Evolutionary conservation across 129 eudicot genomes (phyloP), one percentile per base, ranked within the genome.

Genomic region (Logfia minima): DNA sequence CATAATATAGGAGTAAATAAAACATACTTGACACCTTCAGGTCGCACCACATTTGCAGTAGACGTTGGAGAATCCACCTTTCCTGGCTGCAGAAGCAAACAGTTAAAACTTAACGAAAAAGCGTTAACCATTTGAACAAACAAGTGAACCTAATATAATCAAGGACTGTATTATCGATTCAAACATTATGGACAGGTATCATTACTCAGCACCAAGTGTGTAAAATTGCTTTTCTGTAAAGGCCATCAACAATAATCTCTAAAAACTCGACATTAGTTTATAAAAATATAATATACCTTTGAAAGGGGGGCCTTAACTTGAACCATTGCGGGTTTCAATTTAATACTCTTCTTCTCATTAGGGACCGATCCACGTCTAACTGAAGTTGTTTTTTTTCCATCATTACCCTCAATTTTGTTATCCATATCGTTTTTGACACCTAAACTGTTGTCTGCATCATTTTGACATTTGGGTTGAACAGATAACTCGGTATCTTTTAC

Each of bases 21-120:
- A 76, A 85, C 98, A 63, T 90, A 92, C 98, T 26, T 59, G 55
- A 75, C 83, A 80, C 74, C 90, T 79, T 90, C 89, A 69, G 84
- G 66, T 45, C 79, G 82, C 66, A 74, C 75, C 69, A 48, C 73
- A 63, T 86, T 79, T 24, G 72, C 81, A 43, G 79, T 67, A 55
- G 88, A 74, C 32, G 86, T 78, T 56, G 66, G 59, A 55, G 85
- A 74, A 68, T 84, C 84, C 63, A 83, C 73, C 59, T 84, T 81
- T 66, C 81, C 87, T 60, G 83, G 71, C 61, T 87, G 87, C 88
- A 80, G 68, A 68, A 53, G 58, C 24, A 82, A 70, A 78, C 79
- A 26, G 76, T 29, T n/a, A 67, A 41, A 80, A 14, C 8, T 61
- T 45, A 34, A 16, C 17, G 41, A 26, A 68, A 35, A 62, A 14